Evolutionary conservation across 2,329 filamentous ascomycete genomes (phyloP).

Genomic region (Cladosporium sp.): DNA sequence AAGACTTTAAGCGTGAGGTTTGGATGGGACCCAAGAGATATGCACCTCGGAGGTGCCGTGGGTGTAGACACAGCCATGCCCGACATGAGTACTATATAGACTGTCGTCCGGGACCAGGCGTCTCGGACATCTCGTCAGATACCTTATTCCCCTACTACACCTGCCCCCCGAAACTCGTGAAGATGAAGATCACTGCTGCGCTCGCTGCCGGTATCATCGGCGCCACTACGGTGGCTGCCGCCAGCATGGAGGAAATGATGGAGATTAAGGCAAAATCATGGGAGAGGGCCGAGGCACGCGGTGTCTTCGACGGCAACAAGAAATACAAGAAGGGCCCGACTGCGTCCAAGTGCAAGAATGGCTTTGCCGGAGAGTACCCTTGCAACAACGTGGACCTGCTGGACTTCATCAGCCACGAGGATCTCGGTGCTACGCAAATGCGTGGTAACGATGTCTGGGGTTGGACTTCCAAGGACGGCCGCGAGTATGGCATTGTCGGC

Average conservation of each 20-base stretch:
- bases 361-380: slow-evolving; percentile 31
- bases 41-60: background rate
- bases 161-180: background rate
- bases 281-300: slow-evolving; percentile 5
- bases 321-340: slow-evolving; percentile 11
- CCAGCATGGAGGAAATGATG: slow-evolving; percentile 10
- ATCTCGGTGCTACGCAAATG: slow-evolving; percentile 30
- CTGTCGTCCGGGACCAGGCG: background rate
- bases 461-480: slow-evolving; percentile 43
- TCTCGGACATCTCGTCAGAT: background rate
- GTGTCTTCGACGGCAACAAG: slow-evolving; percentile 12
- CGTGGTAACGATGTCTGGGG: slow-evolving; percentile 40
- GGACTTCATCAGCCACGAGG: slow-evolving; percentile 35
- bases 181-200: slow-evolving; percentile 8
- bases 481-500: slow-evolving; percentile 45
- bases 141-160: background rate
- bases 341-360: slow-evolving; percentile 30
- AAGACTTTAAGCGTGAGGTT: slow-evolving; percentile 3
- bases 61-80: background rate
- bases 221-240: slow-evolving; percentile 9
- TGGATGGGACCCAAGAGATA: background rate
- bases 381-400: slow-evolving; percentile 33
- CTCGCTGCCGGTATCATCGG: slow-evolving; percentile 8
- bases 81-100: background rate
- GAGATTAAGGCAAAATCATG: slow-evolving; percentile 2